Conservation (phyloP, 192 early-diverging fungal species). For the Pecoramyces ruminantium region DNA sequence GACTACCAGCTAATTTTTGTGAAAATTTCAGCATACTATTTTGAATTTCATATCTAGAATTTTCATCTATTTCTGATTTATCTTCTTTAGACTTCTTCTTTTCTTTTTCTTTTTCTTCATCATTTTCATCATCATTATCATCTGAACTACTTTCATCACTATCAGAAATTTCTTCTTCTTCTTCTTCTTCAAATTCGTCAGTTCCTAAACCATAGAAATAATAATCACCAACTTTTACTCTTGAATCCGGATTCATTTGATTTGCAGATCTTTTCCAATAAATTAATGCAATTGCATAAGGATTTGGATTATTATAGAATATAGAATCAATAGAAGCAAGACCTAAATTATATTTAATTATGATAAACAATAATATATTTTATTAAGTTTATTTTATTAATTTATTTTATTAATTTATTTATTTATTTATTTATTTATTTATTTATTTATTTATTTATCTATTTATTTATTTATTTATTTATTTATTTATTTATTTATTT, state of each 20-base stretch:
- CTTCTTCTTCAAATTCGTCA: background rate
- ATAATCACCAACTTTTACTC: constrained; percentile 86
- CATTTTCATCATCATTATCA: background rate
- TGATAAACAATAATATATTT: too few relatives aligned
- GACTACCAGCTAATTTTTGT: background rate
- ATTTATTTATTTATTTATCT: too few relatives aligned
- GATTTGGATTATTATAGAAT: constrained; percentile 9
- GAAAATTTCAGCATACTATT: background rate
- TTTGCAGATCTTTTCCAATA: constrained; percentile 93
- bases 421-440: too few relatives aligned
- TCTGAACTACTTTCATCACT: constrained; percentile 4
- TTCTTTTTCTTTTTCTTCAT: background rate
- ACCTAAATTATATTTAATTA: background rate
- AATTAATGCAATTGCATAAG: constrained; percentile 48
- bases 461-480: too few relatives aligned
- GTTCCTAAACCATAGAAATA: constrained; percentile 73
- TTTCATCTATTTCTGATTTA: constrained; percentile 1
- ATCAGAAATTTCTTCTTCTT: background rate
- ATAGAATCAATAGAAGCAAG: background rate
- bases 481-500: too few relatives aligned
- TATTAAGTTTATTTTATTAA: too few relatives aligned
- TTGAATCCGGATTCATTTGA: constrained; percentile 72
- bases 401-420: too few relatives aligned
- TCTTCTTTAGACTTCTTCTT: background rate
- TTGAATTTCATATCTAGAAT: background rate